Conservation (phyloP, 768 basidiomycete genomes). For the Tulasnella sp. region DNA sequence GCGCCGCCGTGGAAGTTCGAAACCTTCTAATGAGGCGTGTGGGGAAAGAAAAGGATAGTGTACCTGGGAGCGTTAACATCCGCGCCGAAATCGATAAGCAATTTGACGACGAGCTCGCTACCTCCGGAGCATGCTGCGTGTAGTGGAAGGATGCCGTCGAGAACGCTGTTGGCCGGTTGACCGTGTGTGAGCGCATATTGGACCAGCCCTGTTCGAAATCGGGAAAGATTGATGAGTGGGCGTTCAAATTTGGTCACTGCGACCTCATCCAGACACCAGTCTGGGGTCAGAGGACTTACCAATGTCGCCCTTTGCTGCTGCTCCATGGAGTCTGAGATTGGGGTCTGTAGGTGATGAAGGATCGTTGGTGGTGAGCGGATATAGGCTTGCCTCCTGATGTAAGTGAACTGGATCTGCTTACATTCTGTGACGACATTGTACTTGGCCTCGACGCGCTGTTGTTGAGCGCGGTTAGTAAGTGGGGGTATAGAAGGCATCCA, state of each 20-base stretch:
- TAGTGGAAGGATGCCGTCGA: constrained; percentile 92
- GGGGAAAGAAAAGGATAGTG: constrained; percentile 19
- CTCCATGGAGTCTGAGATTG: constrained; percentile 39
- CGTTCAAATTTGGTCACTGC: constrained; percentile 13
- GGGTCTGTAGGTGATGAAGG: constrained; percentile 40
- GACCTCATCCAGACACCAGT: neutral
- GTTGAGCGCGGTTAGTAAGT: constrained; percentile 22
- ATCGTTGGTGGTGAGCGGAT: neutral
- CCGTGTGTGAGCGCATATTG: constrained; percentile 88
- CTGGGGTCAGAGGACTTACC: constrained; percentile 29
- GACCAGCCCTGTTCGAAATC: constrained; percentile 46
- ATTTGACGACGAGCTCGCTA: constrained; percentile 73
- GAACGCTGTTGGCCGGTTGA: constrained; percentile 91
- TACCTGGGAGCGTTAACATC: constrained; percentile 94
- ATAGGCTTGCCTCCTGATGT: neutral
- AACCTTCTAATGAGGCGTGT: constrained; percentile 41
- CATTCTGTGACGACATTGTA: constrained; percentile 48
- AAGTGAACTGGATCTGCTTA: constrained; percentile 23
- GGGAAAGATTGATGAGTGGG: neutral
- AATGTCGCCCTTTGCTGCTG: constrained; percentile 58
- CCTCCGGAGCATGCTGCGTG: constrained; percentile 93
- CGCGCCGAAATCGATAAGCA: constrained; percentile 88
- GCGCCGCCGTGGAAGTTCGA: constrained; percentile 42
- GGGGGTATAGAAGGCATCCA: constrained; percentile 15
- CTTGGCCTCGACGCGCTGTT: constrained; percentile 33